Base-by-base conservation (phyloP, 73 alveolate genomes). In the Stentor roeselii region DNA sequence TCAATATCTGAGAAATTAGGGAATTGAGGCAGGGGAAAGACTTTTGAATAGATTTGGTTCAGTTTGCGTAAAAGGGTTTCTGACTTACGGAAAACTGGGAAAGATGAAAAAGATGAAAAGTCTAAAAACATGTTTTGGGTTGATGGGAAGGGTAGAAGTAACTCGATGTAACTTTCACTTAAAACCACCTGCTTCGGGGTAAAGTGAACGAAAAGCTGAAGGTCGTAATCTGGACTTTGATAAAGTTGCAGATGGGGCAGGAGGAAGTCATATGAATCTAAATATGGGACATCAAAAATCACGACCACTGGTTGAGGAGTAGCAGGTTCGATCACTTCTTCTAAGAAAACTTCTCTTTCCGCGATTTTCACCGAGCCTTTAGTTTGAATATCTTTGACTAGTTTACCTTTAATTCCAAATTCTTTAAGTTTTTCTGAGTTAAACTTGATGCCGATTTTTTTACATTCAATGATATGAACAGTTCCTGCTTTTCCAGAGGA, bases 401-500 rank as follows among this genome's bases (percentile, higher is more conserved):
- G 2, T 1, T 14, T 14, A 1, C 84, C 84, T 76, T 21, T 15
- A 1, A 76, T 67, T 21, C 84, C 84, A 15, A 76, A 2, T n/a
- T 14, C 30, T 76, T 39, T 39, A 27, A 67, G 82, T 76, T 76
- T 76, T 21, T 76, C 60, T 15, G 39, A 14, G 31, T 21, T 34
- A 76, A 76, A 76, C n/a, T 37, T 41, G 6, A 21, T n/a, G 0
- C 40, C 36, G 35, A 27, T 15, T 76, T 1, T 1, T 76, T 76
- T 76, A 6, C 84, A 15, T 41, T 76, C 74, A 39, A 76, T 76
- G 14, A 76, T 76, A 76, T 76, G 39, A 41, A 41, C n/a, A 76
- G 15, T 39, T 35, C 60, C 74, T 21, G 60, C 6, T 1, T 35
- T 76, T 41, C 21, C 78, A 32, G 36, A 21, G 21, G 67, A 14